Evolutionary conservation across 2,329 filamentous ascomycete genomes (phyloP).

Genomic region (Fusarium tanahbumbuense): DNA sequence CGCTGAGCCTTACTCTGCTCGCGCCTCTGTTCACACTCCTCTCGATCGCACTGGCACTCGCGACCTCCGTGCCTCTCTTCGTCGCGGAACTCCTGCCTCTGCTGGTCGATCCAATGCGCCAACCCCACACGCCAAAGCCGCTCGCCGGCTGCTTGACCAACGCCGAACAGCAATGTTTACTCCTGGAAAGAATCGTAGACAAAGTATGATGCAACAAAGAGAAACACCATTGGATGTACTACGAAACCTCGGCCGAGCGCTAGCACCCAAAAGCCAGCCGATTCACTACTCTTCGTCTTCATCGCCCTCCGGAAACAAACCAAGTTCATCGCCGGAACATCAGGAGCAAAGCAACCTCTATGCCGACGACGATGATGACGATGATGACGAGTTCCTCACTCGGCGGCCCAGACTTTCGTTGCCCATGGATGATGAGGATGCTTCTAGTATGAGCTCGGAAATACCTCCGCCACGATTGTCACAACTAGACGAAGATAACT

Average conservation of each 20-base stretch:
- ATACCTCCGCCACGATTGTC: constrained; percentile 65
- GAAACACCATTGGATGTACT: constrained; percentile 67
- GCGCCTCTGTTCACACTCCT: constrained; percentile 57
- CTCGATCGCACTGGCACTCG: constrained; percentile 53
- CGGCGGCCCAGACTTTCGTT: constrained; percentile 65
- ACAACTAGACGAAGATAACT: constrained; percentile 68
- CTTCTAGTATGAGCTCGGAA: constrained; percentile 65
- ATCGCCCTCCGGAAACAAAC: constrained; percentile 45
- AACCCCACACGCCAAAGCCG: constrained; percentile 72
- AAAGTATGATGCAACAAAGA: constrained; percentile 66
- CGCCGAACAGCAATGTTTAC: constrained; percentile 70
- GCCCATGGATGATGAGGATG: constrained; percentile 61
- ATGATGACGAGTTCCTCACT: constrained; percentile 58
- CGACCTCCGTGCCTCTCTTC: constrained; percentile 54
- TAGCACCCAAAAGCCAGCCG: constrained; percentile 62
- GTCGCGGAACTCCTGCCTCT: constrained; percentile 60
- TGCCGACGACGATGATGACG: constrained; percentile 64
- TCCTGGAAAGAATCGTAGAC: constrained; percentile 68
- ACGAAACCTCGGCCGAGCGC: constrained; percentile 64
- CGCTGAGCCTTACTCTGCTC: constrained; percentile 55
- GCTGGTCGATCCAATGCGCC: constrained; percentile 57
- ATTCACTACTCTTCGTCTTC: constrained; percentile 62
- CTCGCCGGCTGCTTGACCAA: constrained; percentile 67
- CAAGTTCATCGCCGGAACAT: constrained; percentile 45
- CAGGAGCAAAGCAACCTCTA: constrained; percentile 59